A percentile compares a stretch with the other conserved stretches of the same genome.
Conservation (phyloP, 1,139 yeast genomes). For the Candida pseudoviswanathii region DNA sequence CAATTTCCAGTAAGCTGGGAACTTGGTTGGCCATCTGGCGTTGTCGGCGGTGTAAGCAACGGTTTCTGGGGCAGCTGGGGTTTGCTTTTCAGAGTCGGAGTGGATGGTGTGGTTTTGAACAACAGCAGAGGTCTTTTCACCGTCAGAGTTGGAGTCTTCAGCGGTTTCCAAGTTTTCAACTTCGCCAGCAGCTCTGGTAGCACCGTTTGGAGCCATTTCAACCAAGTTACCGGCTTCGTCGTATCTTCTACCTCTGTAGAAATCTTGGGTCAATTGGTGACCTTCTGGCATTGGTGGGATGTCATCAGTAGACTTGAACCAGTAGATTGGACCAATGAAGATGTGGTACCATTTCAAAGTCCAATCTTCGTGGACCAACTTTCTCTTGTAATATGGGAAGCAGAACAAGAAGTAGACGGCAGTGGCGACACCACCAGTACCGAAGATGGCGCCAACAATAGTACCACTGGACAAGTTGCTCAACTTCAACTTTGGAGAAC, state of each 20-base stretch:
- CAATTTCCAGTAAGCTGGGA: conserved; percentile 39
- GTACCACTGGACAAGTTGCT: conserved; percentile 53
- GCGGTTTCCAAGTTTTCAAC: conserved; percentile 9
- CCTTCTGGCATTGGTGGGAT: conserved; percentile 73
- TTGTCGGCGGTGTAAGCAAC: conserved; percentile 1
- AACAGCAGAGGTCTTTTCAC: conserved; percentile 9
- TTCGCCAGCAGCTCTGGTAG: conserved; percentile 1
- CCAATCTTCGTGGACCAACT: conserved; percentile 66
- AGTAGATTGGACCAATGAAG: conserved; percentile 58
- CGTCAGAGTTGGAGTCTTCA: conserved; percentile 13
- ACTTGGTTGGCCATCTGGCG: conserved; percentile 32
- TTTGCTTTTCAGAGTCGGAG: conserved; percentile 16
- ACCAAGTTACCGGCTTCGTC: conserved; percentile 23
- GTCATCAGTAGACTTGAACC: conserved; percentile 54
- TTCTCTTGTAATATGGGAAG: conserved; percentile 66
- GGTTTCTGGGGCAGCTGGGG: conserved; percentile 9
- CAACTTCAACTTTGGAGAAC: conserved; percentile 66
- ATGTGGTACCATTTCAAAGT: conserved; percentile 61
- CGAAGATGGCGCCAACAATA: conserved; percentile 57
- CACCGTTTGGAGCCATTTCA: conserved; percentile 10
- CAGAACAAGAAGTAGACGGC: conserved; percentile 55
- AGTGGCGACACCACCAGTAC: conserved; percentile 62
- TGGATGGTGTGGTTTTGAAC: conserved; percentile 3
- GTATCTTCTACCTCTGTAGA: conserved; percentile 62
- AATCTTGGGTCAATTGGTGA: conserved; percentile 56